phyloP scores from a whole-genome alignment of 352 stramenopile genomes.

The Phytophthora ohioensis region DNA sequence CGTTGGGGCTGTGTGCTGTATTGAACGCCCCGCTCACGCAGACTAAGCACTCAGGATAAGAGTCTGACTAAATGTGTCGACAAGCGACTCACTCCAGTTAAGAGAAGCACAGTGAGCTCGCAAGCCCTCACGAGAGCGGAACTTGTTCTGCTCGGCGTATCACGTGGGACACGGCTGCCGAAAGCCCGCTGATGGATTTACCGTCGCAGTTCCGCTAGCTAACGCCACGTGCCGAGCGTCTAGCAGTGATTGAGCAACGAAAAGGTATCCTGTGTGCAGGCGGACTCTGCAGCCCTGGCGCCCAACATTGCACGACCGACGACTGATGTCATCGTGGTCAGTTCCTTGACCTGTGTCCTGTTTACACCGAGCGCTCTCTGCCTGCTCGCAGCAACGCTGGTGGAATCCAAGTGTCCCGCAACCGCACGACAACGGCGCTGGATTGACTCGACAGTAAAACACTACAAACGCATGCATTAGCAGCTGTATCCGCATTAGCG shows the following conservation, averaged over 20 bases:
- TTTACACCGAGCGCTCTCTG: conserved; percentile 6
- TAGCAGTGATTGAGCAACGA: background rate
- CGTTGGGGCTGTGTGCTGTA: too few relatives aligned
- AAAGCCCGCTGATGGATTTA: conserved; percentile 9
- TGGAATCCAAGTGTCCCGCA: background rate
- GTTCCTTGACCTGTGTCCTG: conserved; percentile 10
- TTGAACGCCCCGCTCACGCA: background rate
- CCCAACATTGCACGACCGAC: background rate
- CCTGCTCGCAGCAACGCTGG: background rate
- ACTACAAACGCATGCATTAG: conserved; percentile 4
- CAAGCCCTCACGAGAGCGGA: too few relatives aligned
- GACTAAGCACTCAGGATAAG: background rate
- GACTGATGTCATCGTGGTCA: conserved; percentile 21
- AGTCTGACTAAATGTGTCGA: conserved; percentile 1
- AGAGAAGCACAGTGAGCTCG: background rate
- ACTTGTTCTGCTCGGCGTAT: too few relatives aligned
- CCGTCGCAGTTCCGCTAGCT: background rate
- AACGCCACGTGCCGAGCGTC: conserved; percentile 6
- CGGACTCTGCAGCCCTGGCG: background rate
- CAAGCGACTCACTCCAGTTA: background rate
- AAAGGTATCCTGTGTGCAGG: too few relatives aligned
- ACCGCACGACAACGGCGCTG: conserved; percentile 5
- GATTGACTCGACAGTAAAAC: background rate
- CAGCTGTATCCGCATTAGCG: conserved; percentile 3
- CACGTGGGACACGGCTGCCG: background rate